Percentiles rank a stretch among this genome's conserved stretches.
These are phyloP conservation scores for Spergularia azorica DNA, from an alignment of 179 eudicot species.

Conservation along the genomic window DNA sequence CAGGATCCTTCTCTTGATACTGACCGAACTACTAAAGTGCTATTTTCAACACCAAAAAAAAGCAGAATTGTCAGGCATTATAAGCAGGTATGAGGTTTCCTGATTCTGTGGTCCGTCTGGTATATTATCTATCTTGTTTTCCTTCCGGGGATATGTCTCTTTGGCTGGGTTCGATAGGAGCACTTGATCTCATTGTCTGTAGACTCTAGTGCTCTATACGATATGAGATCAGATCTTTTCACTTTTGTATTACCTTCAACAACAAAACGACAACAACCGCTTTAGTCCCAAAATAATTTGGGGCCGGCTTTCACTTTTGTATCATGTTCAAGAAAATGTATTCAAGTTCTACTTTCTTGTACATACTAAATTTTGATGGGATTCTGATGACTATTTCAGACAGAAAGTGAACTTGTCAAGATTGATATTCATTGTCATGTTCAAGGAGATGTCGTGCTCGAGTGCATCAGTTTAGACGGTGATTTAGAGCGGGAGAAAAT, in stretches of 20 bases:
- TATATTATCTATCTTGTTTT: not conserved
- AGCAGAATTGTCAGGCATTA: constrained; percentile 54
- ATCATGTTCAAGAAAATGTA: constrained; percentile 3
- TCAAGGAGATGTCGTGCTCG: constrained; percentile 82
- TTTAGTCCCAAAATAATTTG: too few relatives aligned
- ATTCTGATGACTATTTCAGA: constrained; percentile 46
- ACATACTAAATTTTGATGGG: constrained; percentile 9
- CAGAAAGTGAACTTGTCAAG: constrained; percentile 61
- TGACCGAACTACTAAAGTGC: constrained; percentile 54
- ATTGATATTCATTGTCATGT: constrained; percentile 68
- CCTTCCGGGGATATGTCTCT: not conserved
- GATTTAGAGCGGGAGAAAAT: constrained; percentile 63
- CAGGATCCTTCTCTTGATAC: constrained; percentile 51
- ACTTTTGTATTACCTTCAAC: too few relatives aligned
- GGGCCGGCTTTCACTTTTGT: not conserved
- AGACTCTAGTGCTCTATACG: not conserved
- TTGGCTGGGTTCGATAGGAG: constrained; percentile 5
- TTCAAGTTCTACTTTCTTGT: constrained; percentile 1
- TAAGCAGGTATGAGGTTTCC: constrained; percentile 63
- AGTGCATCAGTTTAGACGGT: constrained; percentile 63
- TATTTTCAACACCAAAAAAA: constrained; percentile 58
- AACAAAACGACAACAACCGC: too few relatives aligned
- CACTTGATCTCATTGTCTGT: constrained; percentile 1
- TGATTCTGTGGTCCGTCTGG: not conserved
- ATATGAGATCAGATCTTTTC: not conserved